Evolutionary conservation across 805 yeast species (phyloP), one percentile per base, ranked within the genome.

Genomic region (Soucietia sequanensis): DNA sequence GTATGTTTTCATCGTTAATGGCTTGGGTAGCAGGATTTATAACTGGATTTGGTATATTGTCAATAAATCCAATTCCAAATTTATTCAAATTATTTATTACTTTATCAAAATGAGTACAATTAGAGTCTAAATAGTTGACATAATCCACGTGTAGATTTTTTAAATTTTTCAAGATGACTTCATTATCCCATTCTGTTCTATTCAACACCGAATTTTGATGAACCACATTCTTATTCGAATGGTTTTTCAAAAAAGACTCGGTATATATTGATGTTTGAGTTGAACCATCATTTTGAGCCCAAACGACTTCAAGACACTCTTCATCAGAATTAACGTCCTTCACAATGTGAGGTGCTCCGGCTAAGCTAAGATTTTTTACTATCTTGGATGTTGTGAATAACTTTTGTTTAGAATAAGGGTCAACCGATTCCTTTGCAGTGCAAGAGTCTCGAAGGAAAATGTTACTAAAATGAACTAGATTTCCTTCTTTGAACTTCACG

Each of bases 401-500:
- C 50, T 81, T 84, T 50, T 84, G 90, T 13, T 72, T 70, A 0
- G 85, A 71, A 17, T 56, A 50, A 3, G 65, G 60, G 43, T 84
- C 85, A 4, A 81, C 65, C 0, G 84, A 76, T 8, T 47, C 39
- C 1, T 60, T 43, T 10, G 75, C 59, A 4, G 55, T 50, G 30
- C 87, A 80, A 0, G 87, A 69, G 48, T 84, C 95, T 48, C 91
- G 68, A 13, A 85, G 62, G 45, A 84, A 82, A 1, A 73, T 57
- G 33, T 73, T 76, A 45, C 63, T 71, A 53, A 63, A 75, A 19
- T 64, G 54, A 19, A 70, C 62, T 8, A 54, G 43, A 15, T 47
- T 41, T 6, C 44, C 41, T 14, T 44, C 37, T 20, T 43, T 45
- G 19, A 62, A 37, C 4, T 29, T 30, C 1, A 65, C 48, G 1